phyloP scores from a whole-genome alignment of 2,329 filamentous ascomycete species.

The Pseudogymnoascus sp. region DNA sequence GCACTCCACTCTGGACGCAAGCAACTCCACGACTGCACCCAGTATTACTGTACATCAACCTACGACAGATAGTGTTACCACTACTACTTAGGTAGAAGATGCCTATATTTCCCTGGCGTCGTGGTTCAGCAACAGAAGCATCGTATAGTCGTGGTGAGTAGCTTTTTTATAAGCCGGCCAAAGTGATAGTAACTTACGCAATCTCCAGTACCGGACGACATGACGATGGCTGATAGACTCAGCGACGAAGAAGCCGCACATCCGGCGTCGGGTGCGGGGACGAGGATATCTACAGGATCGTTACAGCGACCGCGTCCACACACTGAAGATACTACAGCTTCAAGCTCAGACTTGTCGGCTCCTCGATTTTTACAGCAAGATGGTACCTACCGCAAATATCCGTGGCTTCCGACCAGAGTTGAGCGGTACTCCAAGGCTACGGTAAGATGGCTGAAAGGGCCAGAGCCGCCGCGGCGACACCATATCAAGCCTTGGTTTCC shows the following conservation, averaged over 20 bases:
- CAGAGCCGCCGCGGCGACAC: constrained; percentile 43
- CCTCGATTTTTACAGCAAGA: constrained; percentile 56
- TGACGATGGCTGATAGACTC: neutral
- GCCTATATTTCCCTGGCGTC: neutral
- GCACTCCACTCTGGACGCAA: neutral
- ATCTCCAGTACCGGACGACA: neutral
- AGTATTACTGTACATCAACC: constrained; percentile 1
- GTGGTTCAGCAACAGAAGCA: neutral
- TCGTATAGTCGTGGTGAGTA: constrained; percentile 7
- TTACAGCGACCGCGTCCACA: neutral
- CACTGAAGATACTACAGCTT: neutral
- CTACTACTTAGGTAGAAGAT: neutral
- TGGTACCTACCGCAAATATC: constrained; percentile 37
- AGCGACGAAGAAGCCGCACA: constrained; percentile 19
- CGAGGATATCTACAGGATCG: constrained; percentile 12
- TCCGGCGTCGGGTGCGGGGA: constrained; percentile 17
- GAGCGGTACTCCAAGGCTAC: constrained; percentile 39
- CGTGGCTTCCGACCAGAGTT: constrained; percentile 52
- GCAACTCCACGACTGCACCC: neutral
- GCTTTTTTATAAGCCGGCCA: neutral
- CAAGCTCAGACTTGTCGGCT: constrained; percentile 19
- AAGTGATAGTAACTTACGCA: neutral
- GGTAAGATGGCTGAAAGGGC: constrained; percentile 48
- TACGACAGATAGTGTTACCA: too few species aligned
- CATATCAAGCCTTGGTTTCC: constrained; percentile 57